phyloP scores from a whole-genome alignment of 2,329 filamentous ascomycete genomes.

The Dothistroma septosporum region DNA sequence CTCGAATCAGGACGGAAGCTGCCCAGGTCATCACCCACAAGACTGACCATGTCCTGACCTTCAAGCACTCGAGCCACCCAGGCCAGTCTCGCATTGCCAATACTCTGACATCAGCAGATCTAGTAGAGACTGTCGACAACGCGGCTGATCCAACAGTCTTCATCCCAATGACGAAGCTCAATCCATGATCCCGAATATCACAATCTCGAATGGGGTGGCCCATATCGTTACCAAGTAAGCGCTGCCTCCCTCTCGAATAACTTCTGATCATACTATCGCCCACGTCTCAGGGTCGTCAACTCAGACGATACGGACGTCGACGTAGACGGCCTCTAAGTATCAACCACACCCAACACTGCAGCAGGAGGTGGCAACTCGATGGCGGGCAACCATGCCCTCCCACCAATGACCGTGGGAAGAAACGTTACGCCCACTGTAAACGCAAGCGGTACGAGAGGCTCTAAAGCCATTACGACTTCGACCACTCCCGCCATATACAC shows the following conservation, averaged over 20 bases:
- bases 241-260: background rate
- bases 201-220: conserved; percentile 9
- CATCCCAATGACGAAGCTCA: conserved; percentile 31
- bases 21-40: conserved; percentile 19
- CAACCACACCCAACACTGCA: background rate
- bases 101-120: conserved; percentile 10
- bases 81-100: conserved; percentile 12
- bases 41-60: conserved; percentile 16
- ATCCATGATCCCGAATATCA: conserved; percentile 19
- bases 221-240: conserved; percentile 11
- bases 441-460: background rate
- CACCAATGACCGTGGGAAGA: background rate
- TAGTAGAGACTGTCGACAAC: conserved; percentile 9
- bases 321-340: background rate
- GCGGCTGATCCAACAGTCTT: conserved; percentile 19
- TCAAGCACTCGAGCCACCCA: conserved; percentile 8
- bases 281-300: background rate
- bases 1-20: conserved; percentile 14
- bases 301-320: background rate
- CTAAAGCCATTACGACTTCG: background rate
- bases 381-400: background rate
- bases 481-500: background rate
- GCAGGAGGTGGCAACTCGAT: background rate
- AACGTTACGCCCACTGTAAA: background rate
- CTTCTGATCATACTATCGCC: background rate